These are phyloP conservation scores for Trichoderma pleuroti DNA, from an alignment of 2,329 filamentous ascomycete genomes.

Conservation along the genomic window DNA sequence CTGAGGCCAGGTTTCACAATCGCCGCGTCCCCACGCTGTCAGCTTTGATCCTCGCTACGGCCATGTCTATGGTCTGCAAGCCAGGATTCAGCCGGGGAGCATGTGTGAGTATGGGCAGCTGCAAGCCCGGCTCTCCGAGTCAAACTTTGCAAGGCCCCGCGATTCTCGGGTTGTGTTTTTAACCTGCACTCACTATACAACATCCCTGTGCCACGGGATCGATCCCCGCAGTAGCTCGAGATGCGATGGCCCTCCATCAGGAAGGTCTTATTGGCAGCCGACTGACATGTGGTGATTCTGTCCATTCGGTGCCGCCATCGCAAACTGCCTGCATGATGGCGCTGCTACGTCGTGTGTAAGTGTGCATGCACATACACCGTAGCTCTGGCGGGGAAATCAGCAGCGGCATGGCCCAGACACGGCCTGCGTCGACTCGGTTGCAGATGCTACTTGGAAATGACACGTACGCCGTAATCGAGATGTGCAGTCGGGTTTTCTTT, in stretches of 20 bases:
- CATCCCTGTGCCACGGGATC: constrained; percentile 16
- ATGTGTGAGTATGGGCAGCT: neutral
- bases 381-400: neutral
- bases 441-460: neutral
- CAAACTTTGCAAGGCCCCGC: neutral
- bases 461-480: neutral
- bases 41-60: neutral
- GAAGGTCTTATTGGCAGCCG: constrained; percentile 14
- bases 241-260: constrained; percentile 10
- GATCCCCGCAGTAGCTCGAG: constrained; percentile 13
- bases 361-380: neutral
- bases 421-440: neutral
- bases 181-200: constrained; percentile 10
- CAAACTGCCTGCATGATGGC: constrained; percentile 4
- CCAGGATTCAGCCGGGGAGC: neutral
- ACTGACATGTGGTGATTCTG: neutral
- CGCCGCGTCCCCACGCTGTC: neutral
- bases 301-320: constrained; percentile 9
- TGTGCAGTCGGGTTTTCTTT: neutral
- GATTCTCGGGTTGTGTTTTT: neutral
- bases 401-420: neutral
- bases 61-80: neutral
- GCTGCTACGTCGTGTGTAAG: neutral
- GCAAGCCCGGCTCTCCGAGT: neutral
- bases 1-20: neutral